Conservation (phyloP, 2,329 filamentous ascomycete genomes). For the Erysiphe pisi region DNA sequence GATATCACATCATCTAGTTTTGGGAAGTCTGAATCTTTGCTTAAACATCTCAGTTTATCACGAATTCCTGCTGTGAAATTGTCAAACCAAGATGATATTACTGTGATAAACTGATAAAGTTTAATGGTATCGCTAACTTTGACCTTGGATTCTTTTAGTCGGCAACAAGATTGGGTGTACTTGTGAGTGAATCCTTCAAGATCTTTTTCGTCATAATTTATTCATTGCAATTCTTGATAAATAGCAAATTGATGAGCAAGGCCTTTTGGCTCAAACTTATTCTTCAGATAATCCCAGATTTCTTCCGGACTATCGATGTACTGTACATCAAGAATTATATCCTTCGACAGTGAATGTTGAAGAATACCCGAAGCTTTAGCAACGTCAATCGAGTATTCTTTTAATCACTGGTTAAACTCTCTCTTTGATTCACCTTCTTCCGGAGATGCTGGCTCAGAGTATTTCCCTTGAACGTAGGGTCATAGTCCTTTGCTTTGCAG, state of each 20-base stretch:
- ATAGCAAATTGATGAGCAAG: not conserved
- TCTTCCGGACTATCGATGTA: not conserved
- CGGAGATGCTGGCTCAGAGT: not conserved
- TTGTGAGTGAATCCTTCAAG: not conserved
- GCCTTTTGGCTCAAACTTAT: not conserved
- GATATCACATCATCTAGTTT: not conserved
- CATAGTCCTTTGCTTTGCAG: not conserved
- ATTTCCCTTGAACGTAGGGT: not conserved
- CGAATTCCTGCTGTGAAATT: not conserved
- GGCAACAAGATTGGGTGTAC: not conserved
- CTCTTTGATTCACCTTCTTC: not conserved
- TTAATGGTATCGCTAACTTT: not conserved
- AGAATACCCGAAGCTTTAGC: not conserved
- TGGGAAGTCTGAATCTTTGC: not conserved
- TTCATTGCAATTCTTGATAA: not conserved
- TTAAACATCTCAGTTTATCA: not conserved
- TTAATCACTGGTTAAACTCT: not conserved
- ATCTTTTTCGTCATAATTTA: not conserved
- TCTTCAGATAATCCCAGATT: not conserved
- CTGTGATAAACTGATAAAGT: no score
- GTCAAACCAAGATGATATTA: not conserved
- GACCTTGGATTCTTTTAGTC: not conserved
- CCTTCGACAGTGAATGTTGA: not conserved
- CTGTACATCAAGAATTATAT: constrained; percentile 24
- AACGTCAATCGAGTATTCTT: not conserved